phyloP scores from a whole-genome alignment of 805 yeast species.

The Candida ficus region DNA sequence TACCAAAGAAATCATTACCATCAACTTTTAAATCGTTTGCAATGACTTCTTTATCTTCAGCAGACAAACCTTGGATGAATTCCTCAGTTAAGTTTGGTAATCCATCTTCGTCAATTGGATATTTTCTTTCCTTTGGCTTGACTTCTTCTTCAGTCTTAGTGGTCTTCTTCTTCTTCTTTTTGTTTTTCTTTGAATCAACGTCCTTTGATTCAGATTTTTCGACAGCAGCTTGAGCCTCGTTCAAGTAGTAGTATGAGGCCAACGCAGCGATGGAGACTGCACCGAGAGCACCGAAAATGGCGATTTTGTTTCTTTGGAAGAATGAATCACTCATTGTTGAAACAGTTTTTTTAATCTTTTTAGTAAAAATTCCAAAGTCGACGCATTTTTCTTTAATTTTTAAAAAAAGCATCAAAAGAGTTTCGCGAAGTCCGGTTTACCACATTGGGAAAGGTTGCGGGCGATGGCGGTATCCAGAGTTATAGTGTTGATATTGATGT shows the following conservation, averaged over 20 bases:
- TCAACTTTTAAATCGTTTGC: constrained; percentile 80
- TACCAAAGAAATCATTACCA: constrained; percentile 77
- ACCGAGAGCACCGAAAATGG: constrained; percentile 55
- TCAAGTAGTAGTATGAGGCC: constrained; percentile 53
- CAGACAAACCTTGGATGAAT: constrained; percentile 38
- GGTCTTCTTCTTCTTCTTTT: constrained; percentile 45
- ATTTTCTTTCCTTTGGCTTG: constrained; percentile 24
- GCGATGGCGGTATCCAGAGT: no score
- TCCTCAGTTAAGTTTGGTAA: constrained; percentile 53
- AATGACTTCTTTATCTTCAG: constrained; percentile 52
- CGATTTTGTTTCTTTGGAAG: constrained; percentile 46
- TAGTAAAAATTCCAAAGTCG: no score
- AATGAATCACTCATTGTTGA: constrained; percentile 9
- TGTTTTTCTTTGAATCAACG: constrained; percentile 16
- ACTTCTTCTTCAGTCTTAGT: constrained; percentile 20
- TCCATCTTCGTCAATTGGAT: constrained; percentile 53
- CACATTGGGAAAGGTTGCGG: no score
- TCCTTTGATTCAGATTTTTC: constrained; percentile 11
- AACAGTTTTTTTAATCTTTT: no score
- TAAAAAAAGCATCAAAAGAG: neutral
- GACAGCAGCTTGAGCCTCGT: constrained; percentile 27
- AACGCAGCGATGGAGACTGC: constrained; percentile 56
- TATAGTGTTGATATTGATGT: no score
- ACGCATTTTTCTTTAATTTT: neutral
- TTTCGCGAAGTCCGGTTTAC: no score